These are phyloP conservation scores for Xylaria digitata DNA, from an alignment of 2,329 filamentous ascomycete genomes.

Conservation along the genomic window DNA sequence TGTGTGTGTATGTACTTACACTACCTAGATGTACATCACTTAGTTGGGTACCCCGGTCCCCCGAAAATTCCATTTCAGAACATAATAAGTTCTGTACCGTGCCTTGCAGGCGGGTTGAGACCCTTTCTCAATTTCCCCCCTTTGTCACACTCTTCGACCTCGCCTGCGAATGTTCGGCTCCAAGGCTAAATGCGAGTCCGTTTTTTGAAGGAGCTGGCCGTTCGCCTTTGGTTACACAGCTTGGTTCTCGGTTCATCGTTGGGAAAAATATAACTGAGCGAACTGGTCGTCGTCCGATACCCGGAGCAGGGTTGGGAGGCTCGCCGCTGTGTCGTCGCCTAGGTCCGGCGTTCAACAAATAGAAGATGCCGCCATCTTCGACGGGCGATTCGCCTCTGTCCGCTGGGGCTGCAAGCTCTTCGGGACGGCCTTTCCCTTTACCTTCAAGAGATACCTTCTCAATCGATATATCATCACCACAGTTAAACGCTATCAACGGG, in stretches of 20 bases:
- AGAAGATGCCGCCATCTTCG: conserved; percentile 64
- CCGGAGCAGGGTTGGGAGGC: conserved; percentile 39
- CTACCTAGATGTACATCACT: conserved; percentile 10
- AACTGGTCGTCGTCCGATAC: conserved; percentile 36
- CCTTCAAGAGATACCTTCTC: conserved; percentile 61
- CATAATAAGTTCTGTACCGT: conserved; percentile 49
- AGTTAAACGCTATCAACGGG: conserved; percentile 56
- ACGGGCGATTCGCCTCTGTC: conserved; percentile 65
- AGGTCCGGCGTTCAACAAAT: conserved; percentile 55
- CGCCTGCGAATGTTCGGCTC: conserved; percentile 37
- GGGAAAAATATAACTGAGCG: conserved; percentile 16
- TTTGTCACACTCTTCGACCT: conserved; percentile 41
- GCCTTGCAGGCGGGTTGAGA: conserved; percentile 45
- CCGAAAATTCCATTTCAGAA: conserved; percentile 43
- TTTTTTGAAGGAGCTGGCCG: conserved; percentile 40
- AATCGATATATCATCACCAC: conserved; percentile 61
- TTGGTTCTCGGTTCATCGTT: conserved; percentile 32
- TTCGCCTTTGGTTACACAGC: conserved; percentile 44
- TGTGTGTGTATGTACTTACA: background rate
- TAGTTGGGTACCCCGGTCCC: conserved; percentile 34
- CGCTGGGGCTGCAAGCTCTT: conserved; percentile 53
- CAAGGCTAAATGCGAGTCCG: conserved; percentile 45
- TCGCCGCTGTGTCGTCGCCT: conserved; percentile 61
- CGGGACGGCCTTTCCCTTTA: conserved; percentile 58
- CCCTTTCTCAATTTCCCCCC: conserved; percentile 42